Evolutionary conservation across 2,329 filamentous ascomycete genomes (phyloP).

Genomic region (Periconia digitata): DNA sequence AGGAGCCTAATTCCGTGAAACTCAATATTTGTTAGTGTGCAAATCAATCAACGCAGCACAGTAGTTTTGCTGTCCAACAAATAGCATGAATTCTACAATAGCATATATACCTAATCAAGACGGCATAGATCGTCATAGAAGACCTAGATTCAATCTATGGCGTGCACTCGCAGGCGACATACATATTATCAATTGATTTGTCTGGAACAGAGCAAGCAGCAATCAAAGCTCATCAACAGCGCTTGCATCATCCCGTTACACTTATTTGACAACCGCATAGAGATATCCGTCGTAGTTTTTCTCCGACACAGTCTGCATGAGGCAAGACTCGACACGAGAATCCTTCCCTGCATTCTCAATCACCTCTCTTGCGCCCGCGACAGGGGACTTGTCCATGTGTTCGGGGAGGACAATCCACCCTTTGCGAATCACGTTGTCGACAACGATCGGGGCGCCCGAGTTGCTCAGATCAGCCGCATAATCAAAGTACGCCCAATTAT

Average conservation of each 20-base stretch:
- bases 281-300: constrained; percentile 54
- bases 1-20: no score
- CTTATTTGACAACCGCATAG: constrained; percentile 42
- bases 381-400: constrained; percentile 22
- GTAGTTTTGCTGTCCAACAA: no score
- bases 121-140: no score
- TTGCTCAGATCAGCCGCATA: constrained; percentile 46
- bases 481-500: constrained; percentile 55
- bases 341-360: constrained; percentile 49
- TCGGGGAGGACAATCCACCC: constrained; percentile 37
- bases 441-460: constrained; percentile 47
- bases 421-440: constrained; percentile 55
- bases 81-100: no score
- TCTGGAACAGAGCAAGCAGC: no score
- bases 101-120: no score
- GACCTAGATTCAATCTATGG: no score
- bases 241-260: not conserved
- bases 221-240: no score
- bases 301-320: constrained; percentile 51
- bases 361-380: constrained; percentile 40
- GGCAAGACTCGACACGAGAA: constrained; percentile 44
- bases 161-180: no score
- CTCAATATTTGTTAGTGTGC: no score
- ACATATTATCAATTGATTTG: no score
- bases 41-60: no score